Conservation (phyloP, 306 rosid species). For the Acmispon strigosus region DNA sequence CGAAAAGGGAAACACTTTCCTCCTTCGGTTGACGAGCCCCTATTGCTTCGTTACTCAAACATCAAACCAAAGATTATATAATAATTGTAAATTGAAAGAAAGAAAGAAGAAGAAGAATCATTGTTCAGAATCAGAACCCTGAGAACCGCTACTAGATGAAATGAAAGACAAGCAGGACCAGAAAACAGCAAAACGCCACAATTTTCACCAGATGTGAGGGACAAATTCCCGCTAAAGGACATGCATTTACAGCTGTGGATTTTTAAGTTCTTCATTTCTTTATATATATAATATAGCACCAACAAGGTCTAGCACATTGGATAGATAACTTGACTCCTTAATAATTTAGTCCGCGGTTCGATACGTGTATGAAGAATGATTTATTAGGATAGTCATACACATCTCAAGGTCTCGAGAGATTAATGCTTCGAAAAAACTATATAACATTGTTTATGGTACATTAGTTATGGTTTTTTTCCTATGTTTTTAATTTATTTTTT, state of each 20-base stretch:
- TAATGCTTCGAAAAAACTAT: no score
- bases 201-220: conserved; percentile 24
- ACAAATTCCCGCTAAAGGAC: conserved; percentile 28
- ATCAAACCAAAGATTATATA: conserved; percentile 4
- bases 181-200: conserved; percentile 41
- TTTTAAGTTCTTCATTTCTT: conserved; percentile 13
- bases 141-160: conserved; percentile 24
- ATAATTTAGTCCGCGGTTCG: no score
- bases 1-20: conserved; percentile 41
- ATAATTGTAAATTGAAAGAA: conserved; percentile 16
- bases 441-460: background rate
- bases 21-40: conserved; percentile 46
- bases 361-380: no score
- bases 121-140: no score
- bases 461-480: no score
- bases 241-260: conserved; percentile 51
- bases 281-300: no score
- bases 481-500: no score
- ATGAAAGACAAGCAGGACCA: conserved; percentile 32
- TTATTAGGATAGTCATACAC: no score
- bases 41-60: background rate
- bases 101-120: background rate
- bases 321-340: no score
- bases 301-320: no score
- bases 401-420: no score